phyloP scores from a whole-genome alignment of 2,329 filamentous ascomycete species.

The Xylariaceae sp. region DNA sequence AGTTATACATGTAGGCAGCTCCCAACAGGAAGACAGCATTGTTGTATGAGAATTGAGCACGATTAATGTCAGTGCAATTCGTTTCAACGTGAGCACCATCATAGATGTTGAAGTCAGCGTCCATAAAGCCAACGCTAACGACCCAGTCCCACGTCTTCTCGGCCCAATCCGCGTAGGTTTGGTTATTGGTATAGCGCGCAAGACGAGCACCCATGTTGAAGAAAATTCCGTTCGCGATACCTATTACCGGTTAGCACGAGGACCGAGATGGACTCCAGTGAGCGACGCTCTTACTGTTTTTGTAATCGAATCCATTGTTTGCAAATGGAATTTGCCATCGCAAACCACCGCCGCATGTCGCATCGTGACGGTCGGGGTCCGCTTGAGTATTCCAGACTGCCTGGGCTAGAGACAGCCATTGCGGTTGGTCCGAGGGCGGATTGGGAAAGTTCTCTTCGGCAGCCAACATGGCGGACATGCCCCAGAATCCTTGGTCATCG shows the following conservation, averaged over 20 bases:
- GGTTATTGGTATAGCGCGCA: constrained; percentile 57
- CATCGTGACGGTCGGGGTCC: constrained; percentile 49
- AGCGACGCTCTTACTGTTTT: constrained; percentile 28
- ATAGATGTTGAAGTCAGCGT: constrained; percentile 40
- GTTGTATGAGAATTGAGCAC: constrained; percentile 50
- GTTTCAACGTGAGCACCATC: constrained; percentile 44
- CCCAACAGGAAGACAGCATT: constrained; percentile 45
- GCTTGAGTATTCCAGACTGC: constrained; percentile 61
- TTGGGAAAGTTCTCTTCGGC: constrained; percentile 58
- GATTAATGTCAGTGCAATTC: constrained; percentile 45
- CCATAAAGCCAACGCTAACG: constrained; percentile 42
- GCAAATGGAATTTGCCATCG: constrained; percentile 62
- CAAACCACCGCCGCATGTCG: constrained; percentile 55
- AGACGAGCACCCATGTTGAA: constrained; percentile 52
- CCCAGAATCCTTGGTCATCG: constrained; percentile 60
- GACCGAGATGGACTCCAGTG: background rate
- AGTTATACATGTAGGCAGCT: constrained; percentile 39
- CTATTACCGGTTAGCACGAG: constrained; percentile 22
- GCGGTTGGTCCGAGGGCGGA: constrained; percentile 43
- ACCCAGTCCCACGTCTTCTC: constrained; percentile 55
- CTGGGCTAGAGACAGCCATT: constrained; percentile 60
- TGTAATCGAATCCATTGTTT: constrained; percentile 47
- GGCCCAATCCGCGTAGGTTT: constrained; percentile 58
- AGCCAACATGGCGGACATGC: constrained; percentile 56
- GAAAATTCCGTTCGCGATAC: constrained; percentile 44